Conservation (phyloP, 2,329 filamentous ascomycete genomes). For the Talaromyces sp. region DNA sequence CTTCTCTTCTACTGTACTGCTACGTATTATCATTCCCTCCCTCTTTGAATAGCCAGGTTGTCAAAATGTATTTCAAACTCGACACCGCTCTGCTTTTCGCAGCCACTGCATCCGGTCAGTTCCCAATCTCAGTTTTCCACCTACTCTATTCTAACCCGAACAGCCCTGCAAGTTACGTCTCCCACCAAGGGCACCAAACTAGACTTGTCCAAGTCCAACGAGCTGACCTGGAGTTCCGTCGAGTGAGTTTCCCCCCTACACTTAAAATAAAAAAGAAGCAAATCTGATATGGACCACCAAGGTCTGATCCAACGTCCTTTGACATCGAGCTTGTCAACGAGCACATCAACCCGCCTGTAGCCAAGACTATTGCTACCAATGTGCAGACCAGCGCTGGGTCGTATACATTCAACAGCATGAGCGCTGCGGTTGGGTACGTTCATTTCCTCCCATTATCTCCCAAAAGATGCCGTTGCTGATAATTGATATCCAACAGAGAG, state of each 20-base stretch:
- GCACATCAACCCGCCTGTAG: constrained; percentile 27
- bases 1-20: neutral
- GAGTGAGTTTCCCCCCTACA: constrained; percentile 18
- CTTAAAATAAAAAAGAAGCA: neutral
- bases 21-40: neutral
- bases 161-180: constrained; percentile 31
- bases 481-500: constrained; percentile 13
- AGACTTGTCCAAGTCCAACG: constrained; percentile 31
- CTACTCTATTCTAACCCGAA: neutral
- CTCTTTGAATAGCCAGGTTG: neutral
- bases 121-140: neutral
- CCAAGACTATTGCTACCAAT: constrained; percentile 26
- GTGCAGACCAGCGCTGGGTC: constrained; percentile 30
- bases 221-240: constrained; percentile 35
- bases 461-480: no score
- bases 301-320: constrained; percentile 36
- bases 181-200: constrained; percentile 27
- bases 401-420: constrained; percentile 31
- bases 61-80: constrained; percentile 24
- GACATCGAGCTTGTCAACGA: constrained; percentile 39
- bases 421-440: neutral
- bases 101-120: constrained; percentile 23
- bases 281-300: constrained; percentile 14
- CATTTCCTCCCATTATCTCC: neutral
- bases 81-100: constrained; percentile 22